These are phyloP conservation scores for Rhododendron mucronatum DNA, from an alignment of 148 eudicot genomes.

Conservation along the genomic window DNA sequence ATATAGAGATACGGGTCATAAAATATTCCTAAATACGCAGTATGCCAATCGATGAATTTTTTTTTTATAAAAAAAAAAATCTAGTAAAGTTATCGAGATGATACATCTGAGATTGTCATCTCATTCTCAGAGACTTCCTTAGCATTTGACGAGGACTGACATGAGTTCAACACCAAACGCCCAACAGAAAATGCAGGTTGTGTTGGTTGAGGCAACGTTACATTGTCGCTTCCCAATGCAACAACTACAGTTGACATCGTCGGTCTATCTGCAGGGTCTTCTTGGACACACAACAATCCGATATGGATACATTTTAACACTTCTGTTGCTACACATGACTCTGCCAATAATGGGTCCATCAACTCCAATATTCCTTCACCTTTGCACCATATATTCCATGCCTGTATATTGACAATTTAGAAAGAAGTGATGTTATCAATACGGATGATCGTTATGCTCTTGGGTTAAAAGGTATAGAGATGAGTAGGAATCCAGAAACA, in stretches of 20 bases:
- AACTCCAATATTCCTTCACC: constrained; percentile 19
- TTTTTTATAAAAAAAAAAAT: too few species aligned
- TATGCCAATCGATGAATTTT: too few species aligned
- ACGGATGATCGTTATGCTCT: background rate
- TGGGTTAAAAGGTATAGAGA: background rate
- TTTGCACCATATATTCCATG: constrained; percentile 32
- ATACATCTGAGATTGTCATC: background rate
- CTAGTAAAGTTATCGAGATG: background rate
- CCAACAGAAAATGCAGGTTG: constrained; percentile 20
- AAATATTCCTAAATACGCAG: too few species aligned
- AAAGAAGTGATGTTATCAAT: background rate
- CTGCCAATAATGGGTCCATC: constrained; percentile 20
- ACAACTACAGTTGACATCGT: constrained; percentile 33
- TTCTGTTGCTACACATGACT: constrained; percentile 22
- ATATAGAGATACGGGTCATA: too few species aligned
- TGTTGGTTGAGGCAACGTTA: constrained; percentile 26
- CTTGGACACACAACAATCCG: constrained; percentile 46
- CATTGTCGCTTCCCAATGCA: constrained; percentile 20
- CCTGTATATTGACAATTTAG: constrained; percentile 13
- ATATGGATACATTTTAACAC: constrained; percentile 35
- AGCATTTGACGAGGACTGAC: background rate
- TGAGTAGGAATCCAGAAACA: too few species aligned
- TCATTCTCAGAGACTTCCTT: background rate
- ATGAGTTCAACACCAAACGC: background rate
- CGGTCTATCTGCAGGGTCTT: constrained; percentile 25